A percentile compares a stretch with the other conserved stretches of the same genome.
Conservation (phyloP, 1,284 basidiomycete species). For the Ceratobasidium sp. region DNA sequence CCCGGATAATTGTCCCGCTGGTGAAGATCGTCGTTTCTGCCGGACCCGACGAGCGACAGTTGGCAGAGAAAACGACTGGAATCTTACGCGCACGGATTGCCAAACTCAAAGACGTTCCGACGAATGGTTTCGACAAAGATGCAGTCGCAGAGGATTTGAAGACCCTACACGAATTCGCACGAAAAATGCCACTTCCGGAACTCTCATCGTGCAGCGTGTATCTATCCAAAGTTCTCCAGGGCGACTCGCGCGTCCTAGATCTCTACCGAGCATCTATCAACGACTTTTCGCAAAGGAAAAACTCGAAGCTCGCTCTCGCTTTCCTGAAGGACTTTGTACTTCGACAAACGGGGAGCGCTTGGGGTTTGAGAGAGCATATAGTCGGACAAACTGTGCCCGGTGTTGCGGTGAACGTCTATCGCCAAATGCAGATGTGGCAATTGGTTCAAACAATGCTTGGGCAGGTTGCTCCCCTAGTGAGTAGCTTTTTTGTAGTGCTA, state of each 20-base stretch:
- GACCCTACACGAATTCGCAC: slow-evolving; percentile 76
- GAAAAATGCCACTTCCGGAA: slow-evolving; percentile 64
- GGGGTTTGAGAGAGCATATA: slow-evolving; percentile 68
- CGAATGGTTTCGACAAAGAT: slow-evolving; percentile 54
- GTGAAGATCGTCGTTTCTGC: slow-evolving; percentile 72
- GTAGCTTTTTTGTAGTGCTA: slow-evolving; percentile 43
- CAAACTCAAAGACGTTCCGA: slow-evolving; percentile 74
- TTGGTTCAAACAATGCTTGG: slow-evolving; percentile 72
- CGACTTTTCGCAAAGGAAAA: slow-evolving; percentile 84
- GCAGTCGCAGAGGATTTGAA: slow-evolving; percentile 60
- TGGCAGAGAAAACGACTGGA: slow-evolving; percentile 83
- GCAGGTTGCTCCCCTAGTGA: slow-evolving; percentile 62
- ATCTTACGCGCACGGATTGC: slow-evolving; percentile 77
- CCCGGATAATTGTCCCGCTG: slow-evolving; percentile 77
- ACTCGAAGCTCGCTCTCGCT: slow-evolving; percentile 71
- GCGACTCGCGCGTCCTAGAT: slow-evolving; percentile 52
- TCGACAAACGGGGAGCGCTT: slow-evolving; percentile 70
- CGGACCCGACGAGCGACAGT: slow-evolving; percentile 78
- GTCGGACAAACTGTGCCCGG: slow-evolving; percentile 57
- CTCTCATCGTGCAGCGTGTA: slow-evolving; percentile 80
- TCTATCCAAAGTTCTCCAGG: slow-evolving; percentile 63
- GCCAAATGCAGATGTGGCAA: slow-evolving; percentile 75
- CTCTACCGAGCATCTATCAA: slow-evolving; percentile 72
- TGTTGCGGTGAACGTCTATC: slow-evolving; percentile 74
- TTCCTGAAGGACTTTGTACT: slow-evolving; percentile 85